Percentiles rank a stretch among this genome's conserved stretches.
Evolutionary conservation across 2,329 filamentous ascomycete species (phyloP).

Genomic region (Lasiodiplodia theobromae): DNA sequence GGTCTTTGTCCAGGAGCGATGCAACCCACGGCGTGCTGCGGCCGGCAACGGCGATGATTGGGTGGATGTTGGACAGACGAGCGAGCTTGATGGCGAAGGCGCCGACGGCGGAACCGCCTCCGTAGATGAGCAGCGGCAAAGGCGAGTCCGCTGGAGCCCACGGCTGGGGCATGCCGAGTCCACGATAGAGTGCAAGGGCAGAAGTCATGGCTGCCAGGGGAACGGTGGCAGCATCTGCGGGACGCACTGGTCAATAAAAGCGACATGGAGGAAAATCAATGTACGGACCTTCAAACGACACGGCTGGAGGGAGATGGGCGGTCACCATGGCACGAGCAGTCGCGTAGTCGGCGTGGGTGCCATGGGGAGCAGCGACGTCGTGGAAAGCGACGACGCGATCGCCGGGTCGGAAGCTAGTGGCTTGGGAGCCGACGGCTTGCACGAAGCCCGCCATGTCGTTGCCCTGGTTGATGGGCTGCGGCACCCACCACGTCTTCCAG

Average conservation of each 20-base stretch:
- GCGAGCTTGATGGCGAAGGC: constrained; percentile 52
- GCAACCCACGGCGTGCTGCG: constrained; percentile 45
- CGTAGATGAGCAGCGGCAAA: constrained; percentile 50
- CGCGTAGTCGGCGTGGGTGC: constrained; percentile 68
- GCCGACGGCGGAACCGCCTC: constrained; percentile 50
- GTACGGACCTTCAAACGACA: constrained; percentile 62
- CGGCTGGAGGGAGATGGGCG: constrained; percentile 60
- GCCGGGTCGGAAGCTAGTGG: constrained; percentile 64
- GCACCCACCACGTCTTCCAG: constrained; percentile 45
- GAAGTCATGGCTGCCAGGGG: constrained; percentile 57
- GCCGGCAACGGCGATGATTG: constrained; percentile 53
- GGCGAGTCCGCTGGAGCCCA: constrained; percentile 41
- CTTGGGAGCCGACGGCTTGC: constrained; percentile 61
- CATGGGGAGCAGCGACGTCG: constrained; percentile 59
- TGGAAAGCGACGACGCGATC: constrained; percentile 66
- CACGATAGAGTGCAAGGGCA: constrained; percentile 52
- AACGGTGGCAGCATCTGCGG: constrained; percentile 55
- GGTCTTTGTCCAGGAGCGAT: constrained; percentile 45
- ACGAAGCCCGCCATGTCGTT: constrained; percentile 65
- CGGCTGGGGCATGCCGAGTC: constrained; percentile 51
- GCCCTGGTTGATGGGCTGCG: constrained; percentile 55
- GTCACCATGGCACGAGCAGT: constrained; percentile 63
- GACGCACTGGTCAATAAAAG: too few relatives aligned
- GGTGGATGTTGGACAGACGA: constrained; percentile 47
- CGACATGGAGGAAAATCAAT: too few relatives aligned